Evolutionary conservation across 176 grass and related monocot genomes (phyloP).

Genomic region (Eremochloa ophiuroides): DNA sequence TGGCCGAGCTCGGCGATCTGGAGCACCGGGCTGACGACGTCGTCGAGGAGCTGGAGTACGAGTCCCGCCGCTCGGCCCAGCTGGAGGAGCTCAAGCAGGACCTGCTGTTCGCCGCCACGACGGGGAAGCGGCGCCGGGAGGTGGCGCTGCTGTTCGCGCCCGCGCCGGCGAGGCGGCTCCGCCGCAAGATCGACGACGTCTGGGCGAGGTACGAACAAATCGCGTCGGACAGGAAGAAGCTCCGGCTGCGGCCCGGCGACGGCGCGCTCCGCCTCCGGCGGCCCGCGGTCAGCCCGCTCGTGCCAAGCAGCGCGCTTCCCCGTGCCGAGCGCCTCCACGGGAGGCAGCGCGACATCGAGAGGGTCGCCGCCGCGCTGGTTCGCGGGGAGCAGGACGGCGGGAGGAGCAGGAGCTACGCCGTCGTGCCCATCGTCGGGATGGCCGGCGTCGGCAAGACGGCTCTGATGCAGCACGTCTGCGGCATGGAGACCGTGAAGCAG

Average conservation of each 20-base stretch:
- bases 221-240: conserved; percentile 15
- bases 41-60: conserved; percentile 43
- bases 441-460: conserved; percentile 47
- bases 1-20: conserved; percentile 37
- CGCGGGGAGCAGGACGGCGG: not conserved
- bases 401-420: not conserved
- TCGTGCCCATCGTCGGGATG: conserved; percentile 39
- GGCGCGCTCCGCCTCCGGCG: not conserved
- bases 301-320: conserved; percentile 14
- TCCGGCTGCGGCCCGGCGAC: conserved; percentile 25
- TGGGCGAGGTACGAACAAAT: conserved; percentile 33
- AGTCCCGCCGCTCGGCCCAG: not conserved
- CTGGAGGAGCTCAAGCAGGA: conserved; percentile 46
- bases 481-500: not conserved
- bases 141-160: conserved; percentile 9
- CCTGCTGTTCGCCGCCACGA: not conserved
- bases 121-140: conserved; percentile 34
- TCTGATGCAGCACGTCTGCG: conserved; percentile 30
- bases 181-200: conserved; percentile 31
- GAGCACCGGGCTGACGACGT: conserved; percentile 37
- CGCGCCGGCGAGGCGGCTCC: not conserved
- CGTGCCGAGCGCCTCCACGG: conserved; percentile 2
- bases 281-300: not conserved
- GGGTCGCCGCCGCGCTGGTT: conserved; percentile 17
- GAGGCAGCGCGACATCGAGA: conserved; percentile 17